These are phyloP conservation scores for Phaeomoniella chlamydospora DNA, from an alignment of 2,329 filamentous ascomycete genomes.

Conservation along the genomic window DNA sequence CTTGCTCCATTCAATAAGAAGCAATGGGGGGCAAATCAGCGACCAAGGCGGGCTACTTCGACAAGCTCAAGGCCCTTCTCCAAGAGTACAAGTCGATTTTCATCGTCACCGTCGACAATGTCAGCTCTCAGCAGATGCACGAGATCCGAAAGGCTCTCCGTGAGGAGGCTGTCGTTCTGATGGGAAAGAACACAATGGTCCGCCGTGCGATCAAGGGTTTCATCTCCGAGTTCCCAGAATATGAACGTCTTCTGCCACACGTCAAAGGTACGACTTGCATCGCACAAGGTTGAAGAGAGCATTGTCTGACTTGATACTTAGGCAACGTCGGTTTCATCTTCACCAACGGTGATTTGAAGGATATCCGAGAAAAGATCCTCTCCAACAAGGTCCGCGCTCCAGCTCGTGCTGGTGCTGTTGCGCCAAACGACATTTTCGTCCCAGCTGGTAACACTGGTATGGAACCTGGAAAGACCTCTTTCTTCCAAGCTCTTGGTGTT, in stretches of 20 bases:
- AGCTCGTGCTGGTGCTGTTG: conserved; percentile 93
- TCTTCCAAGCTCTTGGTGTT: conserved; percentile 99
- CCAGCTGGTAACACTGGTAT: conserved; percentile 99
- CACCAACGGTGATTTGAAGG: conserved; percentile 94
- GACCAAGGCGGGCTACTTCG: conserved; percentile 96
- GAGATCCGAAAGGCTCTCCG: conserved; percentile 92
- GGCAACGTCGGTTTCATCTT: conserved; percentile 99
- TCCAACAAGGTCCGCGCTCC: conserved; percentile 95
- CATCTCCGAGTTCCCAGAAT: conserved; percentile 79
- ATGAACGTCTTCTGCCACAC: conserved; percentile 90
- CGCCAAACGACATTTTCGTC: conserved; percentile 83
- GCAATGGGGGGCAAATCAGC: conserved; percentile 96
- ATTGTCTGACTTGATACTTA: conserved; percentile 11
- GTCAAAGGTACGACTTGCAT: conserved; percentile 51
- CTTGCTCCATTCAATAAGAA: conserved; percentile 88
- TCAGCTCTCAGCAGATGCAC: conserved; percentile 99
- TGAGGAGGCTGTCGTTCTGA: conserved; percentile 84
- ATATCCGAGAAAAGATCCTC: conserved; percentile 83
- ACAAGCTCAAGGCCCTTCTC: conserved; percentile 96
- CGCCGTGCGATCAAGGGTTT: conserved; percentile 97
- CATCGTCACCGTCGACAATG: conserved; percentile 84
- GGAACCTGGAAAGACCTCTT: conserved; percentile 99
- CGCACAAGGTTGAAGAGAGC: conserved; percentile 3
- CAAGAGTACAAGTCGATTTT: conserved; percentile 96
- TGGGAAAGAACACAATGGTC: conserved; percentile 99